Evolutionary conservation across 2,329 filamentous ascomycete species (phyloP).

Genomic region (Coleophoma crateriformis): DNA sequence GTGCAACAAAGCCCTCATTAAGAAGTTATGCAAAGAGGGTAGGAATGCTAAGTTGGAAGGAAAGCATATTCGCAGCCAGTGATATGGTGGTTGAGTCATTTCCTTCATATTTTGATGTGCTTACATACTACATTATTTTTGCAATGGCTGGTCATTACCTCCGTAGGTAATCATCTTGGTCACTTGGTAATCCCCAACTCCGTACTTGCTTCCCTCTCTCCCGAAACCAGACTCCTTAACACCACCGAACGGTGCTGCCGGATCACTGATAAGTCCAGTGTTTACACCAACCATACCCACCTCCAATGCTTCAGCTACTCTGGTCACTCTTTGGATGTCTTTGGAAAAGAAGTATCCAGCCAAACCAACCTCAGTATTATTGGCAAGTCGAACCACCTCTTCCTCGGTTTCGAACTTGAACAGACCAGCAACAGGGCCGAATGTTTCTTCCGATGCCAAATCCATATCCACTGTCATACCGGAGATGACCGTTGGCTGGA

Average conservation of each 20-base stretch:
- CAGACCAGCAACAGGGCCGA: slow-evolving; percentile 85
- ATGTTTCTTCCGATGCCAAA: slow-evolving; percentile 84
- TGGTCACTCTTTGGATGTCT: slow-evolving; percentile 52
- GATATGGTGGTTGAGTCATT: background rate
- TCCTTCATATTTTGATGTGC: background rate
- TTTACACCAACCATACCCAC: slow-evolving; percentile 87
- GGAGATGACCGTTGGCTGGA: slow-evolving; percentile 81
- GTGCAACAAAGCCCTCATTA: background rate
- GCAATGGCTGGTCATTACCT: slow-evolving; percentile 53
- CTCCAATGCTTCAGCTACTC: slow-evolving; percentile 66
- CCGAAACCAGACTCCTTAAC: slow-evolving; percentile 53
- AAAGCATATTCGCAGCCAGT: background rate
- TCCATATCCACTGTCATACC: slow-evolving; percentile 84
- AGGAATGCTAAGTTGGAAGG: background rate
- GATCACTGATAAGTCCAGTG: slow-evolving; percentile 57
- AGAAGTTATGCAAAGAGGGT: background rate
- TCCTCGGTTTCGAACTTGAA: slow-evolving; percentile 87
- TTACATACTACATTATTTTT: slow-evolving; percentile 25
- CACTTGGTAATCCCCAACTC: slow-evolving; percentile 46
- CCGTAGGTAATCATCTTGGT: slow-evolving; percentile 46
- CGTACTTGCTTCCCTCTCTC: slow-evolving; percentile 47
- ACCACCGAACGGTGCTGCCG: slow-evolving; percentile 49
- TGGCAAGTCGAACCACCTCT: slow-evolving; percentile 81
- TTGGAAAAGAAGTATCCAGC: slow-evolving; percentile 89
- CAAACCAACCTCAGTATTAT: slow-evolving; percentile 76